phyloP scores from a whole-genome alignment of 2,329 filamentous ascomycete species.

The Ascosphaera aggregata region DNA sequence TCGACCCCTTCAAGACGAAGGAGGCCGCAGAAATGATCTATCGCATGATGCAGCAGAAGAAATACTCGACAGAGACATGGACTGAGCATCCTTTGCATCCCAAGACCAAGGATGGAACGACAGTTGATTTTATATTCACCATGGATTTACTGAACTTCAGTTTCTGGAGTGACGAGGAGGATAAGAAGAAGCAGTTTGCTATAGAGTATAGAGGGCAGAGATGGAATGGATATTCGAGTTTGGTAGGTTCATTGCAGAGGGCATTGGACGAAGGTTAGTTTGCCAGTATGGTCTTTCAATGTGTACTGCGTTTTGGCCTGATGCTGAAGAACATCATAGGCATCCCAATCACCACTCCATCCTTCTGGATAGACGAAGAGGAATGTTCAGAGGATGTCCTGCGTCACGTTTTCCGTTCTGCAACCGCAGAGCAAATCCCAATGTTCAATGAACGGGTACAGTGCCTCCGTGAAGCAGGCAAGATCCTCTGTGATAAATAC shows the following conservation, averaged over 20 bases:
- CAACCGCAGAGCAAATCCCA: constrained; percentile 69
- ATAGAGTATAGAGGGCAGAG: constrained; percentile 57
- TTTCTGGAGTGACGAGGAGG: constrained; percentile 62
- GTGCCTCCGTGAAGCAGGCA: constrained; percentile 64
- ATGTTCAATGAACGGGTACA: constrained; percentile 53
- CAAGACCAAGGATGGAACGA: constrained; percentile 52
- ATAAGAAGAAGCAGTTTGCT: constrained; percentile 47
- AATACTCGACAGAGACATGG: constrained; percentile 72
- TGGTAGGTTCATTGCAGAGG: constrained; percentile 68
- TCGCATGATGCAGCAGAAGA: constrained; percentile 57
- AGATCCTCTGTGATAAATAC: constrained; percentile 60
- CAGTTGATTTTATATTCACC: constrained; percentile 81
- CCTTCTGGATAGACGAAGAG: constrained; percentile 61
- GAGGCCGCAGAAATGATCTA: constrained; percentile 59
- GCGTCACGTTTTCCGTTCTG: constrained; percentile 60
- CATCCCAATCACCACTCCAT: constrained; percentile 69
- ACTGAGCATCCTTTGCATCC: constrained; percentile 76
- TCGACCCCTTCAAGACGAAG: constrained; percentile 66
- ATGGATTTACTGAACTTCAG: constrained; percentile 96
- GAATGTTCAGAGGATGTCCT: constrained; percentile 54
- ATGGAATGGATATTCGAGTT: constrained; percentile 91
- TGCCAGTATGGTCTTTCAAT: background rate
- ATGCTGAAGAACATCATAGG: constrained; percentile 23
- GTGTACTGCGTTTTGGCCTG: background rate
- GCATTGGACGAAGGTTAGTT: constrained; percentile 59